These are phyloP conservation scores for Colletotrichum limetticola DNA, from an alignment of 2,329 filamentous ascomycete genomes.

Conservation along the genomic window DNA sequence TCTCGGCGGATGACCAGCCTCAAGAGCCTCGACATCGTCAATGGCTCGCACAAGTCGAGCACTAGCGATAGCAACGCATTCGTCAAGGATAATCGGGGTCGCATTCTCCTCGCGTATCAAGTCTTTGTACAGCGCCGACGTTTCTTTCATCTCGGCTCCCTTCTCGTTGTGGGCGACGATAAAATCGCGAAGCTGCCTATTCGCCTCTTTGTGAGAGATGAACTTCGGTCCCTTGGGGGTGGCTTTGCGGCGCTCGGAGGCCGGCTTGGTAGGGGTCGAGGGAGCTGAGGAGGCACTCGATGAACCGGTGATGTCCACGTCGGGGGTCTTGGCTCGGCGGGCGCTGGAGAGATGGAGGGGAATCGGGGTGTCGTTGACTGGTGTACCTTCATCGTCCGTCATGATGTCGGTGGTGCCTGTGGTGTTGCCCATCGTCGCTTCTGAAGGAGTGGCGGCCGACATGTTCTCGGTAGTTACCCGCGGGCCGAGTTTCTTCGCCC, in stretches of 20 bases:
- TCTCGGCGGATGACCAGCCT: neutral
- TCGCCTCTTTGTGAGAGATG: neutral
- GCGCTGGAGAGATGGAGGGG: neutral
- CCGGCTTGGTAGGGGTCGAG: constrained; percentile 8
- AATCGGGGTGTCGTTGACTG: neutral
- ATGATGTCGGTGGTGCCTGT: neutral
- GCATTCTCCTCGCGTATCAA: neutral
- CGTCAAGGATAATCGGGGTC: constrained; percentile 1
- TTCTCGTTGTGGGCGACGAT: neutral
- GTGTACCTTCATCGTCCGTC: neutral
- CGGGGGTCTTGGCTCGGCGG: neutral
- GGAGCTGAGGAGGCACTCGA: neutral
- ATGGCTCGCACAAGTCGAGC: neutral
- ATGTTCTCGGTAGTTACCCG: neutral
- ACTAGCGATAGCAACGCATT: neutral
- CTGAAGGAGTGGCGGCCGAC: neutral
- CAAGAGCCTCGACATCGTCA: neutral
- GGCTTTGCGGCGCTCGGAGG: neutral
- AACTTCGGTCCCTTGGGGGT: neutral
- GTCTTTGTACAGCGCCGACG: neutral
- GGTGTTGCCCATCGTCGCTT: neutral
- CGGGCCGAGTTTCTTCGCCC: neutral
- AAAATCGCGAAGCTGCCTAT: neutral
- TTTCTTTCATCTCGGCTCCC: neutral
- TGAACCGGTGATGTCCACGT: neutral